Percentiles rank a stretch among this genome's conserved stretches.
Evolutionary conservation across 1,139 yeast genomes (phyloP).

Genomic region (Zhuliangozyma blackwelliae): DNA sequence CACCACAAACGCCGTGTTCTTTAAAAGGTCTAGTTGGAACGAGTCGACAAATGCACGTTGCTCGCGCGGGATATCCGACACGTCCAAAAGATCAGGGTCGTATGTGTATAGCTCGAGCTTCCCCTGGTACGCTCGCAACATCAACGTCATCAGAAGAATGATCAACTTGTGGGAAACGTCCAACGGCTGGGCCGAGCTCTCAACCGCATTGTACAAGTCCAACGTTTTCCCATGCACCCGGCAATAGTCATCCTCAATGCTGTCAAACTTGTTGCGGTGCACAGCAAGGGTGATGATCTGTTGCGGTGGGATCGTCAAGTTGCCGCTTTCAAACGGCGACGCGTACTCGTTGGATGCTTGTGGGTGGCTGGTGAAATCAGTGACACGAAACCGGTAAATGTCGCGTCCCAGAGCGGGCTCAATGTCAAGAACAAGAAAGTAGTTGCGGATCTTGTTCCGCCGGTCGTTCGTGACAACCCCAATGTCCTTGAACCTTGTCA

Average conservation of each 20-base stretch:
- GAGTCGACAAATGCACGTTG: not conserved
- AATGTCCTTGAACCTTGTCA: too few relatives aligned
- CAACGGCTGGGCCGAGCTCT: not conserved
- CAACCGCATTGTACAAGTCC: not conserved
- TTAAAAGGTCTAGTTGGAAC: not conserved
- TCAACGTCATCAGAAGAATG: conserved; percentile 4
- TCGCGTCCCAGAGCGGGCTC: not conserved
- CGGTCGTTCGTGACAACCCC: too few relatives aligned
- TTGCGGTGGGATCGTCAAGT: not conserved
- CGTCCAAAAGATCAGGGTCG: conserved; percentile 6
- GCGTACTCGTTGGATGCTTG: not conserved
- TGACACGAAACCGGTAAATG: not conserved
- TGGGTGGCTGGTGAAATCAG: not conserved
- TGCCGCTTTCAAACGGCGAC: not conserved
- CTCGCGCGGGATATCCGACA: not conserved
- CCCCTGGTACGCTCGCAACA: conserved; percentile 3
- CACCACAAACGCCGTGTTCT: not conserved
- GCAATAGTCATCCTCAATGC: not conserved
- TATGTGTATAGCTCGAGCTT: conserved; percentile 7
- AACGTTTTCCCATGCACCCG: not conserved
- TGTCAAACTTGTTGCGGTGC: not conserved
- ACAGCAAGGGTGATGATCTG: not conserved
- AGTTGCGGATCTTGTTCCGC: not conserved
- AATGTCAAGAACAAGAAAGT: not conserved
- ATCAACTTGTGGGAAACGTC: conserved; percentile 5